These are phyloP conservation scores for Mycena belliarum DNA, from an alignment of 768 basidiomycete species.

Conservation along the genomic window DNA sequence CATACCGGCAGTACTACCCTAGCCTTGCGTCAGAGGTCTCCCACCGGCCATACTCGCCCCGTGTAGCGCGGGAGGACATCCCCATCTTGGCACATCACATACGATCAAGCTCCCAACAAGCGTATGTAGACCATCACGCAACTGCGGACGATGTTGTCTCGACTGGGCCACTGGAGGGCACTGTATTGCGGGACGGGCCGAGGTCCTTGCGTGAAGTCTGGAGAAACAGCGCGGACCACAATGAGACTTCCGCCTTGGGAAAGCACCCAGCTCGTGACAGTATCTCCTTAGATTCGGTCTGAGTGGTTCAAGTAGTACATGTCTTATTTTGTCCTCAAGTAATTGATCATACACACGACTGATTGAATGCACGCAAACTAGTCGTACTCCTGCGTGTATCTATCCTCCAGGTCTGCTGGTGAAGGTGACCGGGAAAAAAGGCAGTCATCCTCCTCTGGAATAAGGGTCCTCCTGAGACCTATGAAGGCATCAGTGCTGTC, in stretches of 20 bases:
- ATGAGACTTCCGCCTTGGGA: slow-evolving; percentile 11
- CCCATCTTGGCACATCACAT: slow-evolving; percentile 40
- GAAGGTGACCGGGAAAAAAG: not conserved
- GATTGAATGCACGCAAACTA: not conserved
- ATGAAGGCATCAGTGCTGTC: slow-evolving; percentile 58
- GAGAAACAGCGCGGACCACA: slow-evolving; percentile 28
- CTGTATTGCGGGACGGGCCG: slow-evolving; percentile 33
- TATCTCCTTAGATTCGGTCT: slow-evolving; percentile 16
- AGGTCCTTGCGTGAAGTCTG: slow-evolving; percentile 27
- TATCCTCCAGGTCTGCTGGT: slow-evolving; percentile 11
- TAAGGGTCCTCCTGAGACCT: slow-evolving; percentile 22
- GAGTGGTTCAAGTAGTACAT: too few relatives aligned
- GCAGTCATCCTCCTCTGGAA: slow-evolving; percentile 27
- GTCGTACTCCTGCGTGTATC: slow-evolving; percentile 14
- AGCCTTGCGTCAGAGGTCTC: slow-evolving; percentile 60
- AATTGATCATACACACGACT: not conserved
- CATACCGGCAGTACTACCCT: slow-evolving; percentile 84
- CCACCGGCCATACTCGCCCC: slow-evolving; percentile 74
- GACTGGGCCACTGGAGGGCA: slow-evolving; percentile 29
- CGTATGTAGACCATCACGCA: slow-evolving; percentile 11
- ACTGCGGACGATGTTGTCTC: slow-evolving; percentile 6
- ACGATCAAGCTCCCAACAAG: slow-evolving; percentile 6
- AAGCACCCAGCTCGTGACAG: not conserved
- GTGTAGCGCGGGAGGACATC: slow-evolving; percentile 52
- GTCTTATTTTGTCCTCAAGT: not conserved